Conservation (phyloP, 2,329 filamentous ascomycete genomes). For the Neonectria magnoliae region DNA sequence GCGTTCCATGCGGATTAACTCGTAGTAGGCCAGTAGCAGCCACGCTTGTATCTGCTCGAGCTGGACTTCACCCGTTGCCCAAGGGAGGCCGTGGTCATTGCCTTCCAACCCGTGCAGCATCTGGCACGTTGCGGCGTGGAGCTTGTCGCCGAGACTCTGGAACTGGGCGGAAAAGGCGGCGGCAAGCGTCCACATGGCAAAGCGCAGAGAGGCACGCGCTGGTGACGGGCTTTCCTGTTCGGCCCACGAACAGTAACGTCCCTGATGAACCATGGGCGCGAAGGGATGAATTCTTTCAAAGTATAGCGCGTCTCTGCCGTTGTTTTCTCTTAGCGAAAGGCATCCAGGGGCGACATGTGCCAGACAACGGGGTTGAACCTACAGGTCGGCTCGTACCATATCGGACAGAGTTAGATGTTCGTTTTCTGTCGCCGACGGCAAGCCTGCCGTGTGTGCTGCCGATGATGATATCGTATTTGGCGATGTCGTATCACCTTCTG, state of each 20-base stretch:
- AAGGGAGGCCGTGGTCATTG: neutral
- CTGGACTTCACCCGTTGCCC: neutral
- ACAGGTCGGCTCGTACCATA: neutral
- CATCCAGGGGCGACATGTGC: neutral
- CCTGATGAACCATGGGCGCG: neutral
- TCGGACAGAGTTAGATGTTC: neutral
- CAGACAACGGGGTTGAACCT: neutral
- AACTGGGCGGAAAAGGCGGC: neutral
- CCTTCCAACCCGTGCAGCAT: neutral
- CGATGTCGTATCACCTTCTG: neutral
- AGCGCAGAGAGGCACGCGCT: neutral
- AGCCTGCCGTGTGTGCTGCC: neutral
- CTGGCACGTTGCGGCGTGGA: neutral
- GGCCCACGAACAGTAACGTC: neutral
- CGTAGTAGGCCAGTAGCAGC: neutral
- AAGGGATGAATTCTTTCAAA: neutral
- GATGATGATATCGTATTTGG: neutral
- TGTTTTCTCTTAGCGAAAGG: neutral
- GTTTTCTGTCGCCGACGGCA: neutral
- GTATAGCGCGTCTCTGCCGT: neutral
- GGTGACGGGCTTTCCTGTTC: neutral
- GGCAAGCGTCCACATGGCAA: neutral
- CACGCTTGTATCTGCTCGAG: neutral
- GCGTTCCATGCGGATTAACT: neutral
- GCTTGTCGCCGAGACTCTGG: neutral